These are phyloP conservation scores for Hylodesmum podocarpum DNA, from an alignment of 306 rosid genomes.

Conservation along the genomic window DNA sequence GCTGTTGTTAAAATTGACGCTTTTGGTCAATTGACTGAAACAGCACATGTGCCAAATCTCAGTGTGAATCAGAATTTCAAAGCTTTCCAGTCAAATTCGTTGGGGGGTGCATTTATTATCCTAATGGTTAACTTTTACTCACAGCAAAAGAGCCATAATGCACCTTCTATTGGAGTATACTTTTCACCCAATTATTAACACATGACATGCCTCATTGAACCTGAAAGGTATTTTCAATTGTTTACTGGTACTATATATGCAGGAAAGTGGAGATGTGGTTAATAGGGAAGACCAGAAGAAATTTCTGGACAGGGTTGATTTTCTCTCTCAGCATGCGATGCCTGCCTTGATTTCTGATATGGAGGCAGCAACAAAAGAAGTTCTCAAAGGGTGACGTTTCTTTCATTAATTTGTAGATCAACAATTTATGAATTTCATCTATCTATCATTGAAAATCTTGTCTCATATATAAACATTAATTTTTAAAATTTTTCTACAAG, in stretches of 20 bases:
- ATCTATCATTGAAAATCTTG: background rate
- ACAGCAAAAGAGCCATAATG: background rate
- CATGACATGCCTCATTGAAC: background rate
- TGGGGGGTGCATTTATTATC: background rate
- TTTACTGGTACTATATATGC: conserved; percentile 29
- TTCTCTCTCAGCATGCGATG: conserved; percentile 61
- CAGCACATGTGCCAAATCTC: background rate
- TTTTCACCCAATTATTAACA: conserved; percentile 13
- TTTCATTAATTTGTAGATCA: conserved; percentile 13
- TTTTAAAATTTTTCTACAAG: background rate
- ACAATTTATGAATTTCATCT: conserved; percentile 18
- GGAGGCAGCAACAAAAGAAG: conserved; percentile 71
- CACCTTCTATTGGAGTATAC: background rate
- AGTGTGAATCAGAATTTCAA: conserved; percentile 16
- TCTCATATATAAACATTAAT: background rate
- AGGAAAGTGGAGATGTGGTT: conserved; percentile 75
- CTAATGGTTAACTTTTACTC: background rate
- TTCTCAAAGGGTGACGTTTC: conserved; percentile 77
- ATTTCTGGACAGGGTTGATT: conserved; percentile 83
- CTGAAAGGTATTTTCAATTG: background rate
- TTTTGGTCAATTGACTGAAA: conserved; percentile 7
- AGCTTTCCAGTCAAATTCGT: background rate
- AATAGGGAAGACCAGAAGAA: conserved; percentile 78
- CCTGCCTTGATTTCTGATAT: conserved; percentile 67
- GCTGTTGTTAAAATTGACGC: conserved; percentile 5